These are phyloP conservation scores for Hemileia vastatrix DNA, from an alignment of 1,284 basidiomycete genomes.

Conservation along the genomic window DNA sequence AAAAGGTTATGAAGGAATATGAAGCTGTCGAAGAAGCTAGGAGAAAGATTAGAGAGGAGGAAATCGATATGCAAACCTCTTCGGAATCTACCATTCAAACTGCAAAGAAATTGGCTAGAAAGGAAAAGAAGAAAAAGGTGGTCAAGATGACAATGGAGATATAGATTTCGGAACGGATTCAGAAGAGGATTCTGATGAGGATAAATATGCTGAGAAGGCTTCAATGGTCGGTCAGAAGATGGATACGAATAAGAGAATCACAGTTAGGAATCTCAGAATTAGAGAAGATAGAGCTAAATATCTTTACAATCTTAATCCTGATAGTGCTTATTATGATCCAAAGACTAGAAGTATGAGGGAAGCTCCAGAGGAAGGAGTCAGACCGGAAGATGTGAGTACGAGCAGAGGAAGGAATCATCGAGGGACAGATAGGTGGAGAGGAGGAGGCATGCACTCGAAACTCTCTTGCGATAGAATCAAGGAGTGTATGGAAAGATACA, in stretches of 20 bases:
- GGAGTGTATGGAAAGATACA: too few relatives aligned
- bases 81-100: too few relatives aligned
- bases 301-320: conserved; percentile 40
- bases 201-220: conserved; percentile 43
- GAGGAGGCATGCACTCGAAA: too few relatives aligned
- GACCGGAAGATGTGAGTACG: conserved; percentile 28
- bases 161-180: conserved; percentile 32
- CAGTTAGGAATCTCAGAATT: conserved; percentile 42
- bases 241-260: conserved; percentile 39
- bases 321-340: conserved; percentile 43
- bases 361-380: conserved; percentile 34
- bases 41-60: conserved; percentile 35
- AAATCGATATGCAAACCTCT: conserved; percentile 36
- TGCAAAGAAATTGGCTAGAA: conserved; percentile 36
- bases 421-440: not conserved
- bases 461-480: too few relatives aligned
- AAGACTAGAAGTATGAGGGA: conserved; percentile 44
- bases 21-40: conserved; percentile 39
- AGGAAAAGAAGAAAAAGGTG: conserved; percentile 27
- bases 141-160: conserved; percentile 1
- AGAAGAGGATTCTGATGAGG: conserved; percentile 39
- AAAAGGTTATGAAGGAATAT: conserved; percentile 35
- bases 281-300: conserved; percentile 44
- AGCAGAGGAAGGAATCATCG: not conserved
- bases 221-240: conserved; percentile 40